Evolutionary conservation across 345 rosid genomes (phyloP), one percentile per base, ranked within the genome.

Genomic region (Euphorbia lathyris): DNA sequence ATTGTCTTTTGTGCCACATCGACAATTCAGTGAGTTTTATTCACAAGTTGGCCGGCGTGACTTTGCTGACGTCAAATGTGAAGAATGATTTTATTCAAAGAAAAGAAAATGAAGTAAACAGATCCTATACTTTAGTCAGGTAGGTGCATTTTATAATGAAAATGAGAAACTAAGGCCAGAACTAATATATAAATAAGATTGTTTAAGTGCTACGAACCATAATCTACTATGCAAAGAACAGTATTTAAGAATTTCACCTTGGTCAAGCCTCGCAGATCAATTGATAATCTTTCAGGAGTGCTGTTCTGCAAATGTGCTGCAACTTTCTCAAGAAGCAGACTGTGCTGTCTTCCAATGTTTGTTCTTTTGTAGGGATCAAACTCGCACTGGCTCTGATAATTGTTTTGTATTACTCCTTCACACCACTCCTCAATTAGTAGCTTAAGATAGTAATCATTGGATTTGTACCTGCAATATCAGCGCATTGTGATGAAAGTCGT

Each of bases 381-480:
- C 72, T 76, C 78, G 63, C 65, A 78, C 70, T 67, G 80, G 71
- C 74, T 77, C 58, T 64, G 81, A 76, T 72, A 17, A 63, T 79
- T 84, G 60, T 73, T 85, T 66, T 81, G 91, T 75, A 91, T 82
- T 68, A 88, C 93, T 71, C 93, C 97, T 88, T 94, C 99, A 61
- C 96, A 90, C 99, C 97, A 92, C 68, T 95, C 97, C 79, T 92
- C 97, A 29, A 92, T 90, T 76, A 90, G 86, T 73, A 78, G 88
- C 85, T 87, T 85, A 56, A 95, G 97, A 82, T 80, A 95, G 74
- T 77, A 77, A 78, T 94, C 97, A 65, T 88, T 91, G 67, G 97
- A 76, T 69, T 81, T 78, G 80, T 88, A 90, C 83, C 98, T 94
- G 88, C 76, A 76, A 73, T 66, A 52, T 56, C 47, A 63, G 50